Evolutionary conservation across 1,139 yeast genomes (phyloP).

Genomic region (Arxiozyma slooffiae): DNA sequence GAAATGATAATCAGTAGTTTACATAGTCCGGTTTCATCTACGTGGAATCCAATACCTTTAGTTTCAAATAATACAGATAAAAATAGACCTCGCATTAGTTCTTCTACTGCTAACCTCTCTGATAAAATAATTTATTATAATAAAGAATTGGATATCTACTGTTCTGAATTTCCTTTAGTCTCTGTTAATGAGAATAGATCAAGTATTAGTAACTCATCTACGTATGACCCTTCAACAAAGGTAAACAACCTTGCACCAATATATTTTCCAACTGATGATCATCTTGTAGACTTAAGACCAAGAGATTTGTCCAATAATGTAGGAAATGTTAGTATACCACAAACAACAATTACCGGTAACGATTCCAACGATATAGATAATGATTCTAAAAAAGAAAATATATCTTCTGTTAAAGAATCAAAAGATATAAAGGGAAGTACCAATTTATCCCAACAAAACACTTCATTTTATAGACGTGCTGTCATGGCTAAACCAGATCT

Average conservation of each 20-base stretch:
- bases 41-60: conserved; percentile 53
- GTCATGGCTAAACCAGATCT: conserved; percentile 30
- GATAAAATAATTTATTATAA: conserved; percentile 54
- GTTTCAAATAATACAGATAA: not conserved
- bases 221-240: not conserved
- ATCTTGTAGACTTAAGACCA: conserved; percentile 19
- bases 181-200: conserved; percentile 21
- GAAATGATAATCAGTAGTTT: conserved; percentile 32
- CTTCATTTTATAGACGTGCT: conserved; percentile 8
- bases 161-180: conserved; percentile 46
- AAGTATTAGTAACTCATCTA: not conserved
- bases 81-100: not conserved
- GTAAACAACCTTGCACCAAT: not conserved
- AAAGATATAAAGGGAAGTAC: not conserved
- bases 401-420: not conserved
- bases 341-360: not conserved
- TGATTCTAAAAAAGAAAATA: not conserved
- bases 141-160: conserved; percentile 48
- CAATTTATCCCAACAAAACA: not conserved
- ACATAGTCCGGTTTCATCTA: conserved; percentile 21
- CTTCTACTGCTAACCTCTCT: conserved; percentile 23
- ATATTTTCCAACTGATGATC: conserved; percentile 24
- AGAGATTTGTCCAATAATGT: conserved; percentile 9
- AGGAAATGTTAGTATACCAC: not conserved
- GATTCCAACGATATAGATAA: not conserved